A percentile compares a stretch with the other conserved stretches of the same genome.
Evolutionary conservation across 1,139 yeast genomes (phyloP).

Genomic region (Pichia cactophila): DNA sequence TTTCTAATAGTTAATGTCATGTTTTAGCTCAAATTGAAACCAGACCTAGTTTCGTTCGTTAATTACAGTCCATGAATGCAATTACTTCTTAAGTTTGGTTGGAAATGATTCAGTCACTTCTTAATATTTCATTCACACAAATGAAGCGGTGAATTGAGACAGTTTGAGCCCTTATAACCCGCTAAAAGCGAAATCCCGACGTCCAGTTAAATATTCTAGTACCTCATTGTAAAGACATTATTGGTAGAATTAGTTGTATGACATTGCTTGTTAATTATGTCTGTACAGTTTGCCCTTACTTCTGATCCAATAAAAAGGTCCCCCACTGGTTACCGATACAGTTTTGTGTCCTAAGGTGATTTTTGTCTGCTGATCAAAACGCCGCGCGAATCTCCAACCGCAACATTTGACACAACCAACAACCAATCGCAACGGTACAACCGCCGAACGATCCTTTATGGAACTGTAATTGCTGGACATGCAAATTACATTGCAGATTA

Average conservation of each 20-base stretch:
- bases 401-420: neutral
- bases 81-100: too few relatives aligned
- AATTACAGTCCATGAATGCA: too few relatives aligned
- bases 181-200: neutral
- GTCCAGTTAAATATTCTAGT: too few relatives aligned
- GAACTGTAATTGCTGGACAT: too few relatives aligned
- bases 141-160: neutral
- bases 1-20: too few relatives aligned
- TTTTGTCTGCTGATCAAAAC: neutral
- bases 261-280: neutral
- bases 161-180: neutral
- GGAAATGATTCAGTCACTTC: too few relatives aligned
- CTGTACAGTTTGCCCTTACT: neutral
- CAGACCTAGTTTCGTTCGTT: too few relatives aligned
- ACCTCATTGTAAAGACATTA: too few relatives aligned
- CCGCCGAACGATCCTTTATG: neutral
- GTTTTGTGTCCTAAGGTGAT: neutral
- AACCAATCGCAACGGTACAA: neutral
- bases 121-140: too few relatives aligned
- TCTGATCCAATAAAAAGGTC: neutral
- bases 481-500: too few relatives aligned
- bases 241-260: neutral
- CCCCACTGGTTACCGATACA: neutral
- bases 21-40: too few relatives aligned
- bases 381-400: too few relatives aligned